Base-by-base conservation (phyloP, 768 basidiomycete species). In the Tricholoma flavovirens region DNA sequence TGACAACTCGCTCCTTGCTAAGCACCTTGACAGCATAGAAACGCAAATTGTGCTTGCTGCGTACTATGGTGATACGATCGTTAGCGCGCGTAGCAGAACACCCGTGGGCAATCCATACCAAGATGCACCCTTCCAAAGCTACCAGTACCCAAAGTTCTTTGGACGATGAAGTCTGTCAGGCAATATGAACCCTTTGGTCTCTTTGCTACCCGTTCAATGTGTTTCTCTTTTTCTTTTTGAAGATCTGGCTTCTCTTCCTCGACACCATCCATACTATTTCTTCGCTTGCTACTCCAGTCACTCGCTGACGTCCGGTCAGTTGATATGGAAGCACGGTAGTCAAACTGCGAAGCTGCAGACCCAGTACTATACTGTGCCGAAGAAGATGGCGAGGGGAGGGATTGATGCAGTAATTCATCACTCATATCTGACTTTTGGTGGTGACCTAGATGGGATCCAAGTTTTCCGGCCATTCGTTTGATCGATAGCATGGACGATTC, bases 91-190 rank as follows among this genome's bases (percentile, higher is more conserved):
- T 36, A 54, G 59, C 33, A 46, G 52, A 57, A 24, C 49, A 63
- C 24, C 55, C n/a, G 26, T 6, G 45, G 49, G 32, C 43, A 22
- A 19, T 49, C 29, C 68, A 49, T 66, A 91, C 91, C 91, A 38
- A 93, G 75, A 71, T 93, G 91, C 0, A 99, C 97, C n/a, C 94
- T 83, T 1, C 97, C 97, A 70, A 99, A 98, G 66, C 93, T 97
- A 1, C 97, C 97, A 1, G 94, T 98, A 0, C 97, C 96, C 51
- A 93, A 69, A 12, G 89, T 93, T 24, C 90, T 77, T 62, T 89
- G 85, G 59, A 93, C 86, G 60, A 84, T 80, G 60, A 93, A 93
- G 67, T 93, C 91, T 42, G 76, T 62, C 19, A 93, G 78, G 26
- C 82, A 80, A 69, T 92, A 93, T 15, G 77, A 78, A 22, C 84